Base-by-base conservation (phyloP, 306 rosid genomes). In the Ormosia emarginata region DNA sequence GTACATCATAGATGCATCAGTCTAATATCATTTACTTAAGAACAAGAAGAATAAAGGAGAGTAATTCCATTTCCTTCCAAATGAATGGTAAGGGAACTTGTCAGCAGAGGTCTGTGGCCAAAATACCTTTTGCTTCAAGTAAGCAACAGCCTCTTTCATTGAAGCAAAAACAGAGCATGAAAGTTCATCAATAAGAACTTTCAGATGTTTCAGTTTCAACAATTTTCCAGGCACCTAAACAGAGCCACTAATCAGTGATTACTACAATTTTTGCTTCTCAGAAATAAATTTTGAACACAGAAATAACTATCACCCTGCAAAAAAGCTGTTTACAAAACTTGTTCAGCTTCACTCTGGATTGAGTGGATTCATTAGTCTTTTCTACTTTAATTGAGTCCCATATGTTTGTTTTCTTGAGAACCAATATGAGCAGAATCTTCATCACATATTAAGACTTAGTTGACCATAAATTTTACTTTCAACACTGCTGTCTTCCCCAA, bases 131-230 rank as follows among this genome's bases (percentile, higher is more conserved):
- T 67, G 86, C 82, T 83, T 89, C 83, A 92, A 80, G 79, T 81
- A 86, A 79, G 91, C 78, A 76, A 85, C 53, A 2, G 90, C 87
- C 14, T 87, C 94, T 85, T 43, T 86, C 85, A 83, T 85, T n/a
- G 93, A 86, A 39, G 87, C 63, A 68, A 87, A 85, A 75, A 86
- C 24, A 24, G 75, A 74, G 53, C 87, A 32, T 41, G 88, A 77
- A 72, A 61, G 89, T 77, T 83, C 89, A 9, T 90, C 89, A 8
- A 89, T 83, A 62, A 83, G 58, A 84, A 77, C 76, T 85, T 87
- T 90, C 65, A 92, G 88, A 34, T 81, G 85, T 71, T 90, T 91
- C 86, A 91, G 88, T 83, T 91, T 88, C 50, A 91, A 62, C 14
- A 91, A 91, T 62, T 83, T 84, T 44, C 85, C 90, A 71, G 91